A percentile compares a stretch with the other conserved stretches of the same genome.
phyloP scores from a whole-genome alignment of 2,329 filamentous ascomycete genomes.

The Ilyonectria destructans region DNA sequence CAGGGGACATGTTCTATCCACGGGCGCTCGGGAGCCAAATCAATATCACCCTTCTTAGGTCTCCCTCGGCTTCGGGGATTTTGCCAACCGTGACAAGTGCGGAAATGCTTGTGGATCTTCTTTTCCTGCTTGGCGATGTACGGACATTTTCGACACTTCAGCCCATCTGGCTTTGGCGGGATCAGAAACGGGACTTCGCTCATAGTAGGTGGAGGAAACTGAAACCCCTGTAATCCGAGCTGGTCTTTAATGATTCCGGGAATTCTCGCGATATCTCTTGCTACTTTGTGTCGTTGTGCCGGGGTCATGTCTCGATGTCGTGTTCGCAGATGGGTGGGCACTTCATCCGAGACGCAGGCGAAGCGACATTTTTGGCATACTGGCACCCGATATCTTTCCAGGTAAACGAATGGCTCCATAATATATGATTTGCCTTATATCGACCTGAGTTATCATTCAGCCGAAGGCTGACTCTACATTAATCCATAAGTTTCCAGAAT shows the following conservation, averaged over 20 bases:
- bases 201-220: background rate
- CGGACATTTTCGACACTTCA: background rate
- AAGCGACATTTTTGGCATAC: background rate
- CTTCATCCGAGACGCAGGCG: background rate
- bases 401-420: too few relatives aligned
- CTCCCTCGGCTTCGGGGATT: background rate
- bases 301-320: background rate
- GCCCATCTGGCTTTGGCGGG: conserved; percentile 4
- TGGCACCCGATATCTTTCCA: background rate
- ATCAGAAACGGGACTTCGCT: background rate
- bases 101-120: background rate
- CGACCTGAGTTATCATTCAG: too few relatives aligned
- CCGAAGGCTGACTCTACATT: too few relatives aligned
- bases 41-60: background rate
- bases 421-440: too few relatives aligned
- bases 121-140: background rate
- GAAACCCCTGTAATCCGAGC: too few relatives aligned
- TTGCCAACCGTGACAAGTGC: background rate
- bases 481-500: too few relatives aligned
- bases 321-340: conserved; percentile 1
- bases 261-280: background rate
- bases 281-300: conserved; percentile 1
- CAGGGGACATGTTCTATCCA: too few relatives aligned
- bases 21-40: background rate
- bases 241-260: too few relatives aligned